Percentiles rank a stretch among this genome's conserved stretches.
Evolutionary conservation across 1,139 yeast genomes (phyloP).

Genomic region (Geotrichum restrictum): DNA sequence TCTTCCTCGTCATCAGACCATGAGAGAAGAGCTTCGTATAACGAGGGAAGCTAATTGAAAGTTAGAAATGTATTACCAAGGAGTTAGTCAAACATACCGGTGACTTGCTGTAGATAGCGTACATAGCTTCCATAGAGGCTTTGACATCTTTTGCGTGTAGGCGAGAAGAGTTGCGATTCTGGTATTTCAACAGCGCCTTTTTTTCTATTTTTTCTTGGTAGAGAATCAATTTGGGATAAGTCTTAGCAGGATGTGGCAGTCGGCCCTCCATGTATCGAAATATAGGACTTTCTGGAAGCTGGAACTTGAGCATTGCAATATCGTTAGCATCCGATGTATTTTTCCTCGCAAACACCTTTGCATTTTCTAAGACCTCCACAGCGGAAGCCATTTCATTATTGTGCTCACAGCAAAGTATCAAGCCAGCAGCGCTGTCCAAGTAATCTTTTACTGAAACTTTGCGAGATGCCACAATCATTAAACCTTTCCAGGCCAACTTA

Average conservation of each 20-base stretch:
- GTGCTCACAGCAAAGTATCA: conserved; percentile 29
- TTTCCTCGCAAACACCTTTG: conserved; percentile 29
- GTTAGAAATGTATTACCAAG: conserved; percentile 44
- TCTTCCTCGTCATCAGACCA: conserved; percentile 54
- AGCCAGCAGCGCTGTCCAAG: conserved; percentile 37
- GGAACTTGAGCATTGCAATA: conserved; percentile 48
- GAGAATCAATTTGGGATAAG: conserved; percentile 50
- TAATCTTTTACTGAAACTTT: conserved; percentile 43
- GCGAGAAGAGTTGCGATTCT: conserved; percentile 34
- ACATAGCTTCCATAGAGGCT: conserved; percentile 45
- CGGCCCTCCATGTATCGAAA: conserved; percentile 54
- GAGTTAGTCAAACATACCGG: conserved; percentile 35
- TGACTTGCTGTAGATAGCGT: conserved; percentile 49
- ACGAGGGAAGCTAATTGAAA: conserved; percentile 41
- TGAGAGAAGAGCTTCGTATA: conserved; percentile 58
- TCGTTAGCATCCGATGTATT: conserved; percentile 37
- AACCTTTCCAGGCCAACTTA: conserved; percentile 78
- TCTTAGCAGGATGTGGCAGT: conserved; percentile 51
- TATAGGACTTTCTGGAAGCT: conserved; percentile 62
- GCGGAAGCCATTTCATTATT: conserved; percentile 33
- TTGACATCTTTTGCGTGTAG: conserved; percentile 26
- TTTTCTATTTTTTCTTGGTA: conserved; percentile 46
- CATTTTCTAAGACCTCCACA: conserved; percentile 22
- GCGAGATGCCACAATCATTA: conserved; percentile 51
- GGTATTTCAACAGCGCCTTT: conserved; percentile 28